A percentile compares a stretch with the other conserved stretches of the same genome.
These are phyloP conservation scores for Drechslerella dactyloides DNA, from an alignment of 2,329 filamentous ascomycete species.

Conservation along the genomic window DNA sequence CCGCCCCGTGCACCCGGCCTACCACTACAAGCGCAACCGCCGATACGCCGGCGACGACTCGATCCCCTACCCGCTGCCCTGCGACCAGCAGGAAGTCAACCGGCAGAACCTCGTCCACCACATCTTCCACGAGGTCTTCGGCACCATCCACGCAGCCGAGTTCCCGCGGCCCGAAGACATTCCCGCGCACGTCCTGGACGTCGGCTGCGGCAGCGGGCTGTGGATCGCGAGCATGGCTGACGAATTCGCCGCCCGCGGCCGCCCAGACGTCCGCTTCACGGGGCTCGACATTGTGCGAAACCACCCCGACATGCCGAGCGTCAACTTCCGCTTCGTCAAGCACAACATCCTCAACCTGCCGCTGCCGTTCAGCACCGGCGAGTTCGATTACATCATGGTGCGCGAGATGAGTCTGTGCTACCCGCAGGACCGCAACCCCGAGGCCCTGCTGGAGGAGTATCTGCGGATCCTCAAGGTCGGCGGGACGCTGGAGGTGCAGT, in stretches of 20 bases:
- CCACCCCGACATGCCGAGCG: constrained; percentile 53
- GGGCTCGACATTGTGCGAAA: constrained; percentile 55
- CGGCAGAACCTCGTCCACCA: constrained; percentile 84
- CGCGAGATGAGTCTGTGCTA: constrained; percentile 53
- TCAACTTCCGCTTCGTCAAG: constrained; percentile 73
- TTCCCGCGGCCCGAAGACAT: constrained; percentile 59
- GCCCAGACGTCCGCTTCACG: constrained; percentile 53
- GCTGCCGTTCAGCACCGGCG: constrained; percentile 76
- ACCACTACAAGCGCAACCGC: constrained; percentile 57
- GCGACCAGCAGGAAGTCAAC: constrained; percentile 85
- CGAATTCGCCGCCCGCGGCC: constrained; percentile 52
- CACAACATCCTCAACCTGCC: constrained; percentile 79
- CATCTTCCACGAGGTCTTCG: constrained; percentile 79
- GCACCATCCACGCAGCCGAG: constrained; percentile 62
- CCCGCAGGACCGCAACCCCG: constrained; percentile 53
- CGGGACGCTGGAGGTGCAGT: constrained; percentile 74
- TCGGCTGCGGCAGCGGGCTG: constrained; percentile 85
- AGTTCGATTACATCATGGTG: constrained; percentile 76
- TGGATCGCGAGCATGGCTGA: constrained; percentile 72
- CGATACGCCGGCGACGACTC: constrained; percentile 77
- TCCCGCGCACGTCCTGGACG: constrained; percentile 78
- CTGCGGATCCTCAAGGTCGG: constrained; percentile 77
- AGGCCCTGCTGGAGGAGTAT: constrained; percentile 71
- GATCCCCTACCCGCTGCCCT: constrained; percentile 81
- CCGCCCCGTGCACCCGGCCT: constrained; percentile 44